Percentiles rank a stretch among this genome's conserved stretches.
Evolutionary conservation across 257 asterid genomes (phyloP).

Genomic region (Gardenia jasminoides): DNA sequence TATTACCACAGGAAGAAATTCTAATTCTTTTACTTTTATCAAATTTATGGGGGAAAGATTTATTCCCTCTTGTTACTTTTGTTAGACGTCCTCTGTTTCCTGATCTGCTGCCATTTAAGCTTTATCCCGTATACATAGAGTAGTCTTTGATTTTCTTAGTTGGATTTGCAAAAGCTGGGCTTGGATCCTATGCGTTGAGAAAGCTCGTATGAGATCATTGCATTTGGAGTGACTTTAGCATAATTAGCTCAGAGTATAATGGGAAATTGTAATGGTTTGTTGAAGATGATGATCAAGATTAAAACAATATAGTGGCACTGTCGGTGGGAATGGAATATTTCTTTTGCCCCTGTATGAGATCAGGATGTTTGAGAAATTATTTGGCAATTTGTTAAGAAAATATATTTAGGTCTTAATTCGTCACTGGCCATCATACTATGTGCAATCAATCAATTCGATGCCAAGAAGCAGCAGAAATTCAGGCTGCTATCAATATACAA

Average conservation of each 20-base stretch:
- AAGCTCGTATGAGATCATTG: not conserved
- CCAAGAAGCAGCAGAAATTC: not conserved
- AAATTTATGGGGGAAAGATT: conserved; percentile 20
- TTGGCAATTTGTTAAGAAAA: conserved; percentile 15
- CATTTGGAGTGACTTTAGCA: not conserved
- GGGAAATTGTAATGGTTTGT: not conserved
- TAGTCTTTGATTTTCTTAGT: not conserved
- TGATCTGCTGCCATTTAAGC: not conserved
- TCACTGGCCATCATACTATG: not conserved
- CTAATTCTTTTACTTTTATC: conserved; percentile 39
- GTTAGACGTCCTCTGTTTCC: conserved; percentile 15
- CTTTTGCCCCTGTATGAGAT: not conserved
- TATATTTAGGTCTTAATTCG: not conserved
- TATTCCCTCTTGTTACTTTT: conserved; percentile 22
- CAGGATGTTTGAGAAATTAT: not conserved
- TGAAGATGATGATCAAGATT: conserved; percentile 5
- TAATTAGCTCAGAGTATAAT: not conserved
- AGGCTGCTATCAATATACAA: not conserved
- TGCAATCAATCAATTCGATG: not conserved
- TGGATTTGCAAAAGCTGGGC: not conserved
- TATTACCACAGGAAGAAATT: conserved; percentile 34
- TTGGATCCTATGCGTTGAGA: not conserved
- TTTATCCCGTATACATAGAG: no score
- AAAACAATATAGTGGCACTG: not conserved
- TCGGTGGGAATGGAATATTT: not conserved